These are phyloP conservation scores for Teratosphaeria zuluensis DNA, from an alignment of 2,329 filamentous ascomycete genomes.

Conservation along the genomic window DNA sequence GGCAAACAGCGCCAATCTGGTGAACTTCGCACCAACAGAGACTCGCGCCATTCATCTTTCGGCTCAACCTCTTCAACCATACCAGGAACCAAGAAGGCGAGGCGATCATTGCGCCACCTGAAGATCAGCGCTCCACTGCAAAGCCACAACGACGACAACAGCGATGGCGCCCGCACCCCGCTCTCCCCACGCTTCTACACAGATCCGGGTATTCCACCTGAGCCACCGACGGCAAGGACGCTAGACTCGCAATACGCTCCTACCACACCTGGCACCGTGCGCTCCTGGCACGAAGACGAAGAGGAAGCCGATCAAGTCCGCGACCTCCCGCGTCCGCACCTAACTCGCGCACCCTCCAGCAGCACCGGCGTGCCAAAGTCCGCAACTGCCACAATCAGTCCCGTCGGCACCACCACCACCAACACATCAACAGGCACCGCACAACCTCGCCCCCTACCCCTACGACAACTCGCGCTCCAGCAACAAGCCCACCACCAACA, in stretches of 20 bases:
- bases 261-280: constrained; percentile 22
- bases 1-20: constrained; percentile 7
- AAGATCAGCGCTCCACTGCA: constrained; percentile 49
- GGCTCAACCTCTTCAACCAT: neutral
- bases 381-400: neutral
- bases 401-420: neutral
- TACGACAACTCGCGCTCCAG: constrained; percentile 3
- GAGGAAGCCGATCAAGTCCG: constrained; percentile 15
- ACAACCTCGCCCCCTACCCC: constrained; percentile 2
- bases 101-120: constrained; percentile 41
- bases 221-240: constrained; percentile 31
- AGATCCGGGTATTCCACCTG: constrained; percentile 46
- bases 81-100: constrained; percentile 11
- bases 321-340: constrained; percentile 16
- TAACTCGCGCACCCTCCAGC: constrained; percentile 11
- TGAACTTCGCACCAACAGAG: neutral
- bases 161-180: constrained; percentile 40
- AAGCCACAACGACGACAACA: constrained; percentile 29
- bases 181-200: constrained; percentile 45
- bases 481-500: neutral
- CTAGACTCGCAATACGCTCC: constrained; percentile 18
- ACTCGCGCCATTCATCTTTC: constrained; percentile 23
- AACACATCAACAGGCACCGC: neutral
- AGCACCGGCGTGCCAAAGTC: neutral
- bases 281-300: constrained; percentile 8